Conservation (phyloP, 106 monocot species). For the Acorus gramineus region DNA sequence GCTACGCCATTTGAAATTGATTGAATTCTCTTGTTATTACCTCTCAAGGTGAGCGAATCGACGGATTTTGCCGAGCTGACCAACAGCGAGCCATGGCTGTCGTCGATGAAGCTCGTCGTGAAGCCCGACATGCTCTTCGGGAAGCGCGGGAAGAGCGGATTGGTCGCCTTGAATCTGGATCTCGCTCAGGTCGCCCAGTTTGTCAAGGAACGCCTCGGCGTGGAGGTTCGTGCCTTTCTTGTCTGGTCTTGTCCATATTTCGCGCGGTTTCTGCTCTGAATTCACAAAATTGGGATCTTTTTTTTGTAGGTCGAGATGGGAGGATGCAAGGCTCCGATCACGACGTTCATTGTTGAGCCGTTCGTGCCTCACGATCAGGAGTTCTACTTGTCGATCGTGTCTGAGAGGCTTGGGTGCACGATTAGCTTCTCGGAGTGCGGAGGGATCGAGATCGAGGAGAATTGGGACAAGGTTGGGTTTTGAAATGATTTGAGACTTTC, state of each 20-base stretch:
- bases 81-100: slow-evolving; percentile 75
- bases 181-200: slow-evolving; percentile 70
- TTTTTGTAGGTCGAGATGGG: slow-evolving; percentile 83
- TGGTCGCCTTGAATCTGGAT: slow-evolving; percentile 84
- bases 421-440: slow-evolving; percentile 95
- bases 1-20: no score
- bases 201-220: slow-evolving; percentile 71
- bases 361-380: slow-evolving; percentile 88
- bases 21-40: neutral
- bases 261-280: neutral
- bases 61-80: slow-evolving; percentile 62
- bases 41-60: slow-evolving; percentile 51
- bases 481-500: neutral
- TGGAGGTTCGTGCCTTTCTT: slow-evolving; percentile 36
- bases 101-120: slow-evolving; percentile 73
- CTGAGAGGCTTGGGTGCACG: slow-evolving; percentile 85
- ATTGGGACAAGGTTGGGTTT: slow-evolving; percentile 82
- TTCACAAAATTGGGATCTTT: neutral
- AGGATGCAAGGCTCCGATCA: slow-evolving; percentile 98
- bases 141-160: slow-evolving; percentile 95
- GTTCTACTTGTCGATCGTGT: slow-evolving; percentile 79
- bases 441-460: slow-evolving; percentile 96
- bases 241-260: no score
- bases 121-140: slow-evolving; percentile 99
- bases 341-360: slow-evolving; percentile 93